phyloP scores from a whole-genome alignment of 441 rosid species.

The Arabidopsis lyrata region DNA sequence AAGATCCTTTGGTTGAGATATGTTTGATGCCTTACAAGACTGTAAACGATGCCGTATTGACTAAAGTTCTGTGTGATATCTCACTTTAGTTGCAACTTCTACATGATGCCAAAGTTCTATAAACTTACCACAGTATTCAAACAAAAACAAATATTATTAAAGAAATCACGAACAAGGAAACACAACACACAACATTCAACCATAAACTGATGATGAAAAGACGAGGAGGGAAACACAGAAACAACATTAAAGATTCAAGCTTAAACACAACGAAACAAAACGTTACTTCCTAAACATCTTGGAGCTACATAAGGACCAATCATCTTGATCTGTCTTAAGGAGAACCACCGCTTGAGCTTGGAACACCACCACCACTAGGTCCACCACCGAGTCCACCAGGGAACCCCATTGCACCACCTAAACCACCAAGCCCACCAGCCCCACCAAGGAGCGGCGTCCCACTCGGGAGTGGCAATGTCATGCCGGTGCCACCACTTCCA shows the following conservation, averaged over 20 bases:
- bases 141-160: not conserved
- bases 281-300: not conserved
- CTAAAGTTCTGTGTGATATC: no score
- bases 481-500: slow-evolving; percentile 28
- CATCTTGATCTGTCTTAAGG: slow-evolving; percentile 28
- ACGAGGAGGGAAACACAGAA: not conserved
- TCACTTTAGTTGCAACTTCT: not conserved
- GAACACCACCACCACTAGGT: slow-evolving; percentile 39
- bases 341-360: slow-evolving; percentile 31
- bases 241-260: slow-evolving; percentile 19
- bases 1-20: no score
- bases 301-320: not conserved
- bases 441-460: slow-evolving; percentile 46
- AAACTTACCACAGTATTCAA: not conserved
- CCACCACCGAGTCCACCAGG: slow-evolving; percentile 21
- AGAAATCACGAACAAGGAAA: not conserved
- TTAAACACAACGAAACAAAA: slow-evolving; percentile 12
- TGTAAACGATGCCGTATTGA: no score
- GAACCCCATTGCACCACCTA: slow-evolving; percentile 38
- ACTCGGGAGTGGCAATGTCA: slow-evolving; percentile 37
- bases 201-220: not conserved
- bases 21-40: no score
- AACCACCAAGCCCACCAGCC: slow-evolving; percentile 33
- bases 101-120: not conserved
- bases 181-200: slow-evolving; percentile 14